Base-by-base conservation (phyloP, 1,284 basidiomycete species). In the Tetrapyrgos nigripes region DNA sequence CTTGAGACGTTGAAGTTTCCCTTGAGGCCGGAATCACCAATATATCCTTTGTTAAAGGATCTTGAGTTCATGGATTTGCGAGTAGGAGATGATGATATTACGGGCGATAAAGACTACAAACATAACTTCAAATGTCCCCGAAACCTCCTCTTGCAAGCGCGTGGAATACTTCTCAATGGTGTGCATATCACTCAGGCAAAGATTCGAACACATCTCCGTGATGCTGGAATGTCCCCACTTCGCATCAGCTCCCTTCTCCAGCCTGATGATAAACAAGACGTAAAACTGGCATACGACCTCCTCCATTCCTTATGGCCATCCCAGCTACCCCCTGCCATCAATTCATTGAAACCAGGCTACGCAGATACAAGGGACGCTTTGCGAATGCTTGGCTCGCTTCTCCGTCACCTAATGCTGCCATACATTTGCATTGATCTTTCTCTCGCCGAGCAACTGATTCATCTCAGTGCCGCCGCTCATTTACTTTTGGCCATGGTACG, bases 381-480 rank as follows among this genome's bases (percentile, higher is more conserved):
- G 11, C 28, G n/a, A n/a, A 50, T 35, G 5, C 61, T 67, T 23
- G 63, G 67, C 13, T 28, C 26, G 1, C 26, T 70, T 1, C 68
- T 65, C 53, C 29, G 35, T 4, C 51, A 66, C 45, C 49, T 70
- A 43, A 55, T 71, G 1, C 31, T 57, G 33, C 58, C 72, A 14
- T 74, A 73, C 52, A 50, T 70, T 4, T 57, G 65, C 27, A 56
- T 64, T 1, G 24, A 46, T 2, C 62, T 74, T 3, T 68, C 66
- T 1, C 63, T 76, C 0, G 31, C 60, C 19, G 66, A 75, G 27
- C 73, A 76, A 53, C 64, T 76, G 4, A 46, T 44, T n/a, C 62
- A 69, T 44, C 66, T 76, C 35, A 71, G 68, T 43, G 56, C 66
- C 2, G 71, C 68, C 1, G 70, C 73, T 27, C 74, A 76, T 59